Conservation (phyloP, 148 eudicot genomes). For the Rhododendron kiyosumense region DNA sequence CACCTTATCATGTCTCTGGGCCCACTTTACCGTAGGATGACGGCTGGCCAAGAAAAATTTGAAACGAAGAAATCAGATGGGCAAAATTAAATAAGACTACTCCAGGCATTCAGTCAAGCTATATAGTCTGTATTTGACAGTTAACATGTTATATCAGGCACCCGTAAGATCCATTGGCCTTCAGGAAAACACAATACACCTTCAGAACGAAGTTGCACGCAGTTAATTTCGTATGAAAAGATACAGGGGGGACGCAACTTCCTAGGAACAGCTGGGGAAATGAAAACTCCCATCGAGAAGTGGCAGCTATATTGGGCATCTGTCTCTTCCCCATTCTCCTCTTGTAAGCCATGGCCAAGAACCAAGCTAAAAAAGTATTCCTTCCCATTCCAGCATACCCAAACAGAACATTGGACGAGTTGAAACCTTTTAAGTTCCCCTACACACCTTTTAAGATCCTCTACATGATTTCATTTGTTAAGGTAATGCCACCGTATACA, state of each 20-base stretch:
- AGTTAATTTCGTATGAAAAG: background rate
- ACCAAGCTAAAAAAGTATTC: background rate
- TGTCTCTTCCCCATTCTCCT: background rate
- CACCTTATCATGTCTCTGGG: slow-evolving; percentile 61
- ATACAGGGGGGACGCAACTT: background rate
- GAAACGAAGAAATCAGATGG: background rate
- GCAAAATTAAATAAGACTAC: background rate
- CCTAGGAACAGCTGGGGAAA: background rate
- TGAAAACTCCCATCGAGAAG: background rate
- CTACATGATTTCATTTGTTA: background rate
- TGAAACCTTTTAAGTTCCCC: background rate
- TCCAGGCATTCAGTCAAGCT: background rate
- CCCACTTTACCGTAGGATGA: slow-evolving; percentile 76
- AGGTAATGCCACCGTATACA: background rate
- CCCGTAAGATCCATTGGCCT: background rate
- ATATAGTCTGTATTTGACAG: background rate
- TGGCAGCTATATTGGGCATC: background rate
- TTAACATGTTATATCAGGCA: background rate
- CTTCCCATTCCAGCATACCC: background rate
- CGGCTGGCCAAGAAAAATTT: slow-evolving; percentile 36
- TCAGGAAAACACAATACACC: background rate
- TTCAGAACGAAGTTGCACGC: background rate
- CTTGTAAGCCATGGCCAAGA: background rate
- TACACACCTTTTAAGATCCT: background rate
- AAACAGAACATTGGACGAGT: background rate